Evolutionary conservation across 1,139 yeast species (phyloP), one percentile per base, ranked within the genome.

Genomic region (Yamadazyma songkhlaensis): DNA sequence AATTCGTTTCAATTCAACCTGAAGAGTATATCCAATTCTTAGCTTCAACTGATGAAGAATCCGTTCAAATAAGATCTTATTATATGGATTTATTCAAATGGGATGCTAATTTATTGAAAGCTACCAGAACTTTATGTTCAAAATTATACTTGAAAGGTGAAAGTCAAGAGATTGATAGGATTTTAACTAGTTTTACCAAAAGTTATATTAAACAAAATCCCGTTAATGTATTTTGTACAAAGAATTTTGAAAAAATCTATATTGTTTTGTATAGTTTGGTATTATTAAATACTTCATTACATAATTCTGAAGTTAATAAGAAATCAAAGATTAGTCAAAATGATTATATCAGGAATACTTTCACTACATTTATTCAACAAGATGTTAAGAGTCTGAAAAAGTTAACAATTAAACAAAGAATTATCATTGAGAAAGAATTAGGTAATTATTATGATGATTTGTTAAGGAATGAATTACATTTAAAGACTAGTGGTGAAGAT

Each of bases 131-230:
- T 36, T 62, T 88, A 31, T 86, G 95, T 47, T 70, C 77, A 22
- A 76, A 72, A 46, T 56, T 88, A 21, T 84, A 83, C 55, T 69
- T 88, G 51, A 81, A 80, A 50, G 96, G 95, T 2, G 96, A 88
- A 57, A 80, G 94, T 1, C 94, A 85, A 50, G 87, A 84, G 51
- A 77, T 88, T 42, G 96, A 87, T 59, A 71, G 87, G 33, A 74
- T 87, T 15, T 62, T 88, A 41, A 82, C 84, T 31, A 69, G 84
- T 2, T 82, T 86, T 54, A 74, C 95, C 17, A 73, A 74, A 42
- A 73, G 84, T 40, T 88, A 90, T 48, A 84, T 75, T 58, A 57
- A 67, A 56, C 58, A 73, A 66, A 62, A 72, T 63, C 67, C 80
- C 46, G 53, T 55, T 11, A 74, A 70, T 46, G 64, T 72, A 9